These are phyloP conservation scores for Primulina eburnea DNA, from an alignment of 257 asterid genomes.

Conservation along the genomic window DNA sequence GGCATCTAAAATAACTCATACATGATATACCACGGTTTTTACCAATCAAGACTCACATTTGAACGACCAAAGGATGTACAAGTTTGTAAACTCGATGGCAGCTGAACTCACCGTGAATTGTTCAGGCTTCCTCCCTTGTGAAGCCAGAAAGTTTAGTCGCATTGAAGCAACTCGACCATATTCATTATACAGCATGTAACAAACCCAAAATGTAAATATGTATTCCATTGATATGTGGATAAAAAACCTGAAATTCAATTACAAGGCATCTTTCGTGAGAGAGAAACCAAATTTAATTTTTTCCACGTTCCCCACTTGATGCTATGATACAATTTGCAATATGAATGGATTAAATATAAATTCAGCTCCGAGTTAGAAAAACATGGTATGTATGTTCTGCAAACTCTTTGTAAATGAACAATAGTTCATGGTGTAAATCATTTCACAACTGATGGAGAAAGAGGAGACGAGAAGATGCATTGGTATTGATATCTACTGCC, in stretches of 20 bases:
- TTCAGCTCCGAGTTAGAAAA: no score
- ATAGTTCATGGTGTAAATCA: not conserved
- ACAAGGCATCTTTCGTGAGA: conserved; percentile 14
- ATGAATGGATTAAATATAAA: not conserved
- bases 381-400: not conserved
- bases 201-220: conserved; percentile 84
- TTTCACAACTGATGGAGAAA: not conserved
- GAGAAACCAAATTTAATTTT: not conserved
- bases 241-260: conserved; percentile 67
- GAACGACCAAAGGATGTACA: not conserved
- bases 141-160: conserved; percentile 82
- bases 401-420: not conserved
- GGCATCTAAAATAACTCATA: not conserved
- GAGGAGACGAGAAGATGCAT: not conserved
- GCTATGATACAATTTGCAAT: not conserved
- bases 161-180: conserved; percentile 74
- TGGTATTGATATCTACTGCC: no score
- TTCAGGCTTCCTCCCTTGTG: conserved; percentile 68
- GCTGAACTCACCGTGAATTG: conserved; percentile 79
- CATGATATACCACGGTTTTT: not conserved
- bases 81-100: not conserved
- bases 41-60: not conserved
- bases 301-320: not conserved
- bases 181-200: conserved; percentile 88
- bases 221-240: conserved; percentile 81